Evolutionary conservation across 1,284 basidiomycete genomes (phyloP), one percentile per base, ranked within the genome.

Genomic region (Trametes polyzona): DNA sequence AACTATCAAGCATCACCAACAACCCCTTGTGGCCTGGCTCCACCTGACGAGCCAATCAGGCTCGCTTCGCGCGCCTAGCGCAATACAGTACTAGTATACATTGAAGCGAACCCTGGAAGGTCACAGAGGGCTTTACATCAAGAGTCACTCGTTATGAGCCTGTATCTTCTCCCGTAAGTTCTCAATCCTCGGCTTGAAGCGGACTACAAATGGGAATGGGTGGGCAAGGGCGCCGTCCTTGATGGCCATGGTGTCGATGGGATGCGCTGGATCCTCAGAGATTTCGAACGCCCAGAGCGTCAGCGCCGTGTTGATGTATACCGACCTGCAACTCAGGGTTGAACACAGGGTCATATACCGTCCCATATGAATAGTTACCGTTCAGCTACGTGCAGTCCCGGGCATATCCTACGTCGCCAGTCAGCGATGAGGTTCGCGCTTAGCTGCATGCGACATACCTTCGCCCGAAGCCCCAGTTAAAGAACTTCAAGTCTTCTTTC

Each of bases 241-340:
- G 57, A 87, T 85, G 0, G 76, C 83, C 48, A 79, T 71, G 6
- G 77, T 76, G 64, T 88, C 81, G 47, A 88, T 86, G 0, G 83
- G 83, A 2, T 73, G 68, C 10, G 69, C 64, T 0, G 77, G 73
- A 61, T 87, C 83, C 35, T 78, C 66, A 0, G 67, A 66, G 17
- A 88, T 73, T 0, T 64, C 73, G 71, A 87, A 87, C 0, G 84
- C 78, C 84, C 85, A 87, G n/a, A 83, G 75, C 1, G 83, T 67
- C 11, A 84, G 72, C 0, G 83, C 83, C 0, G 82, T 77, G 58
- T 83, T 86, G 46, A 88, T 73, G 60, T 81, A 84, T 3, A 87
- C 72, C 0, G 85, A 87, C 19, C 83, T 57, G 4, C 1, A 16
- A 2, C 17, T 1, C 11, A 17, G 4, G 11, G 17, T 14, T 44